Conservation (phyloP, 2,329 filamentous ascomycete genomes). For the Ophiostoma perfectum region DNA sequence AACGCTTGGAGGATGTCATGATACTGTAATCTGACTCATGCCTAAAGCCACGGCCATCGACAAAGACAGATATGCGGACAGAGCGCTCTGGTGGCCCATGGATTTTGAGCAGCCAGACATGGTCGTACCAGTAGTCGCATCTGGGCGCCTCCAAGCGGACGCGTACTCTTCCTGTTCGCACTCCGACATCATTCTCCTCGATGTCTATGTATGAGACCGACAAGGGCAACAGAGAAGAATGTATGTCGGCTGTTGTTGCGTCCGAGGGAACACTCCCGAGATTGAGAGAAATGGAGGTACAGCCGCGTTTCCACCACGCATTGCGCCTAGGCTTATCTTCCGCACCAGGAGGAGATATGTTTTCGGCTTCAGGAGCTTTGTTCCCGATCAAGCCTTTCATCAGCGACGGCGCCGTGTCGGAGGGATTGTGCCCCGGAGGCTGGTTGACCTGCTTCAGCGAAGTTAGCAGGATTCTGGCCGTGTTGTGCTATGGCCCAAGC, state of each 20-base stretch:
- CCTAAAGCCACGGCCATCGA: slow-evolving; percentile 22
- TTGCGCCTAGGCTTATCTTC: slow-evolving; percentile 19
- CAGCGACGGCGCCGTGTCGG: neutral
- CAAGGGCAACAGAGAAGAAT: slow-evolving; percentile 42
- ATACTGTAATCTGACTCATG: slow-evolving; percentile 14
- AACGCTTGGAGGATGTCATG: slow-evolving; percentile 23
- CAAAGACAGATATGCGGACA: slow-evolving; percentile 12
- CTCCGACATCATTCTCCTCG: slow-evolving; percentile 40
- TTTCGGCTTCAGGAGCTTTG: neutral
- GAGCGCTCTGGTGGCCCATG: neutral
- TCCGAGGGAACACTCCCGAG: slow-evolving; percentile 35
- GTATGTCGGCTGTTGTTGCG: slow-evolving; percentile 43
- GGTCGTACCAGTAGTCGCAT: slow-evolving; percentile 45
- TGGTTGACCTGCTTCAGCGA: neutral
- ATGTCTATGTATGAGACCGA: slow-evolving; percentile 47
- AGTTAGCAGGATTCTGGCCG: neutral
- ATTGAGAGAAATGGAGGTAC: slow-evolving; percentile 16
- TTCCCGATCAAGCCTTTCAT: neutral
- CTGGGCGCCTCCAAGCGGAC: slow-evolving; percentile 54
- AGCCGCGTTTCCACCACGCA: slow-evolving; percentile 14
- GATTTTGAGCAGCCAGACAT: slow-evolving; percentile 18
- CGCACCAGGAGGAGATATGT: slow-evolving; percentile 12
- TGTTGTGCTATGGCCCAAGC: no score
- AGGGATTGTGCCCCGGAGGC: neutral
- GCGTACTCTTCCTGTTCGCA: slow-evolving; percentile 39